phyloP scores from a whole-genome alignment of 73 alveolate genomes.

The Diophrys sp. region DNA sequence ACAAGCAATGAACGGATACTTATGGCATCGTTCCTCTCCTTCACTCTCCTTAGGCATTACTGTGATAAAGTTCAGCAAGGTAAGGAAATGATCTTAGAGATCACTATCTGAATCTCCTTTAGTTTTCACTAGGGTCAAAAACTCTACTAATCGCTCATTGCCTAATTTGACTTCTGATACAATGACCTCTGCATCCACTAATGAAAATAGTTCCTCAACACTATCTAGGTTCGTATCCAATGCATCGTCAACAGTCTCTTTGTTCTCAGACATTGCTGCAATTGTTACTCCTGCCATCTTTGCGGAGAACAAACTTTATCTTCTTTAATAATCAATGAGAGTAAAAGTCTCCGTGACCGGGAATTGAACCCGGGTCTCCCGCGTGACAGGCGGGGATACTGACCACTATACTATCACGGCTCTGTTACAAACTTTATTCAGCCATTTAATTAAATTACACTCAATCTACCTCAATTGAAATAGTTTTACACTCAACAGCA shows the following conservation, averaged over 20 bases:
- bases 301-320: background rate
- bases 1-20: background rate
- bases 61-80: background rate
- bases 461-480: too few species aligned
- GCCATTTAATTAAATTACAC: too few species aligned
- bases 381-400: conserved; percentile 91
- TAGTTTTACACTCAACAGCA: too few species aligned
- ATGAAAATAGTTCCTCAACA: background rate
- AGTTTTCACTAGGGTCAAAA: background rate
- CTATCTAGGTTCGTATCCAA: background rate
- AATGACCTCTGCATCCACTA: background rate
- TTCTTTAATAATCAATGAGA: too few species aligned
- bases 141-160: background rate
- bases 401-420: conserved; percentile 70
- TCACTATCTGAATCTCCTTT: background rate
- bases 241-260: background rate
- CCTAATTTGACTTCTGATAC: background rate
- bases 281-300: background rate
- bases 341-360: conserved; percentile 86
- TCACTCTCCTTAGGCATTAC: background rate
- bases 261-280: background rate
- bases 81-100: background rate
- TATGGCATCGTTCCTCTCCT: background rate
- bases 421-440: too few species aligned
- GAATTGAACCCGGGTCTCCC: conserved; percentile 90